Evolutionary conservation across 352 stramenopile species (phyloP).

Genomic region (Globisporangium middletonii): DNA sequence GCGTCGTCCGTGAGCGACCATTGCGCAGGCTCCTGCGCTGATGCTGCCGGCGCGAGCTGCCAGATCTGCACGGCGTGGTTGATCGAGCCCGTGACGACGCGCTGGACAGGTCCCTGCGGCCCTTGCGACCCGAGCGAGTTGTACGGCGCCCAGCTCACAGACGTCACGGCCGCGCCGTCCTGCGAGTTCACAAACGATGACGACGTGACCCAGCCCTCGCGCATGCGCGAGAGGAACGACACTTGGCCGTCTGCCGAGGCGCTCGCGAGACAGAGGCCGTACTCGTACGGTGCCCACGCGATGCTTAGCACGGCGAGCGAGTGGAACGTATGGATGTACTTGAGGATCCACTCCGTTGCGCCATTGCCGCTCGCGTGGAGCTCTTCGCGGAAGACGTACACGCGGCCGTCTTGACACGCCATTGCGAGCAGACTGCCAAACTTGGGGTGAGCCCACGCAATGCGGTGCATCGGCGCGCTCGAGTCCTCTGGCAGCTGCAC

Average conservation of each 20-base stretch:
- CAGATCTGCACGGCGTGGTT: slow-evolving; percentile 63
- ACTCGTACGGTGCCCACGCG: slow-evolving; percentile 84
- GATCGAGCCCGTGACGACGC: slow-evolving; percentile 66
- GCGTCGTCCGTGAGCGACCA: slow-evolving; percentile 37
- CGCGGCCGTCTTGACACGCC: slow-evolving; percentile 71
- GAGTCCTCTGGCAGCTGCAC: slow-evolving; percentile 63
- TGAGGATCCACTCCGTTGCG: slow-evolving; percentile 65
- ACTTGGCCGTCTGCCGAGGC: slow-evolving; percentile 79
- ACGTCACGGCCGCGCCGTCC: slow-evolving; percentile 64
- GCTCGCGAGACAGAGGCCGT: slow-evolving; percentile 74
- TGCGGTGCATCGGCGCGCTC: slow-evolving; percentile 61
- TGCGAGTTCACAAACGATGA: slow-evolving; percentile 75
- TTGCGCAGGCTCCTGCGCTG: slow-evolving; percentile 14
- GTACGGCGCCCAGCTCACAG: slow-evolving; percentile 84
- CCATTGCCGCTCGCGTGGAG: slow-evolving; percentile 44
- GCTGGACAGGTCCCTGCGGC: slow-evolving; percentile 52
- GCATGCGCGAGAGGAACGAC: slow-evolving; percentile 75
- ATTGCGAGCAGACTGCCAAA: slow-evolving; percentile 78
- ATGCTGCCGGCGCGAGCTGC: slow-evolving; percentile 29
- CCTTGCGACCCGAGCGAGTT: slow-evolving; percentile 80
- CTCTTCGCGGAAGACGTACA: slow-evolving; percentile 84
- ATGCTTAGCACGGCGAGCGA: slow-evolving; percentile 71
- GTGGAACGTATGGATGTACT: slow-evolving; percentile 75
- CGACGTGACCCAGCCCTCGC: slow-evolving; percentile 74
- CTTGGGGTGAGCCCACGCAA: slow-evolving; percentile 82